phyloP scores from a whole-genome alignment of 208 protist genomes.

The Angomonas ambiguus region DNA sequence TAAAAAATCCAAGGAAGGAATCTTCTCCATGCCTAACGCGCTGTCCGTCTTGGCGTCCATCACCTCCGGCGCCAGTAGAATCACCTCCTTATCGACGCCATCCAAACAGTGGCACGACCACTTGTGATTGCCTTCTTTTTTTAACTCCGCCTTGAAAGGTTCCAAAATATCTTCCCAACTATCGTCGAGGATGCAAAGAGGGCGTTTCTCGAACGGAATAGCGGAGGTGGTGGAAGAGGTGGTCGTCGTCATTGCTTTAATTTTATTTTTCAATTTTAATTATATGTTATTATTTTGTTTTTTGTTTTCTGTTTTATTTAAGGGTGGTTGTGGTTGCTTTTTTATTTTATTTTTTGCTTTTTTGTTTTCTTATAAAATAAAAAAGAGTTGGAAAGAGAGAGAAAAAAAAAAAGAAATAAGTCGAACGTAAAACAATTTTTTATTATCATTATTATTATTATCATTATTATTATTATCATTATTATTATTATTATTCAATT shows the following conservation, averaged over 20 bases:
- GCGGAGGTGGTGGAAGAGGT: neutral
- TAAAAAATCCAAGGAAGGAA: constrained; percentile 47
- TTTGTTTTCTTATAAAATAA: too few relatives aligned
- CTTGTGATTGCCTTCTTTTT: constrained; percentile 19
- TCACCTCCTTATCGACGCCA: constrained; percentile 66
- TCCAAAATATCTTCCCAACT: constrained; percentile 68
- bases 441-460: too few relatives aligned
- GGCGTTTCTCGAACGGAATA: constrained; percentile 13
- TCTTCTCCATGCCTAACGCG: constrained; percentile 47
- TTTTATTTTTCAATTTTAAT: constrained; percentile 3
- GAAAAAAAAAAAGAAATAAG: constrained; percentile 5
- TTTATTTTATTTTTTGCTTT: constrained; percentile 6
- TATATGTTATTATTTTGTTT: too few relatives aligned
- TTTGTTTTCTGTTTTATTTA: constrained; percentile 6
- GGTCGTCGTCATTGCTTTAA: neutral
- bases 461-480: constrained; percentile 3
- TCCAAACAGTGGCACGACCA: constrained; percentile 63
- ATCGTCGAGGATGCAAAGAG: constrained; percentile 48
- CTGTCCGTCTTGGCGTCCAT: constrained; percentile 88
- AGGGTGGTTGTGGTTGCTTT: constrained; percentile 9
- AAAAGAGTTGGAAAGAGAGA: constrained; percentile 9
- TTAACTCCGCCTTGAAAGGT: constrained; percentile 40
- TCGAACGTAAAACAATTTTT: neutral
- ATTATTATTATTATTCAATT: constrained; percentile 3
- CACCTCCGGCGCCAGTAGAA: constrained; percentile 76